Base-by-base conservation (phyloP, 345 rosid genomes). In the Turnera subulata region DNA sequence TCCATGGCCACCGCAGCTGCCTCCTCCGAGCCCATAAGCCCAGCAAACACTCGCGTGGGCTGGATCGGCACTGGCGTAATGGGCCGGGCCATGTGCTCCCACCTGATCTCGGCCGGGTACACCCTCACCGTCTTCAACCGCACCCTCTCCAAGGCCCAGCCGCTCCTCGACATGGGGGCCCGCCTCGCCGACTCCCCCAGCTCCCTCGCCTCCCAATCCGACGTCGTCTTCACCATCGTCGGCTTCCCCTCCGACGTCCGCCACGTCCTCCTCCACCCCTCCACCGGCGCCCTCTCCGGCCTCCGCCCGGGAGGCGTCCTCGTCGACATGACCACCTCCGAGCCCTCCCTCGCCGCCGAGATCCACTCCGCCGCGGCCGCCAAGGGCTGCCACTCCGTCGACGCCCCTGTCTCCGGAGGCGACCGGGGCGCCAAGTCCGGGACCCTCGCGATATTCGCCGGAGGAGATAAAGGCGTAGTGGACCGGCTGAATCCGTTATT, bases 321-420 rank as follows among this genome's bases (percentile, higher is more conserved):
- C 48, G 91, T 92, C 18, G 96, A 92, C 66, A 89, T 92, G 98
- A 92, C 98, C 46, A 92, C 98, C 9, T 92, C 95, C 7, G 97
- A 92, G 50, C 98, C 97, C 50, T 83, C 91, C 23, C 88, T 92
- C 18, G 98, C 98, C 2, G 66, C 62, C 51, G 97, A 92, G 62
- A 80, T 92, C 29, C 64, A 77, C 29, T 20, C 69, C 46, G 83
- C 88, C 0, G 97, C 97, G 7, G 47, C 78, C 32, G 46, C 74
- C 22, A 80, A 63, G 37, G 50, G 56, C 45, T 92, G 94, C 75
- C 73, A 71, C 65, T 67, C 97, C 6, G 53, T 92, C 61, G 96
- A 92, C 53, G 84, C 91, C 14, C 97, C 98, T 0, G 83, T 89
- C 2, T 89, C 85, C 12, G 93, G 89, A 15, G 83, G 98, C 26